A percentile compares a stretch with the other conserved stretches of the same genome.
phyloP scores from a whole-genome alignment of 306 rosid species.

The Nissolia schottii region DNA sequence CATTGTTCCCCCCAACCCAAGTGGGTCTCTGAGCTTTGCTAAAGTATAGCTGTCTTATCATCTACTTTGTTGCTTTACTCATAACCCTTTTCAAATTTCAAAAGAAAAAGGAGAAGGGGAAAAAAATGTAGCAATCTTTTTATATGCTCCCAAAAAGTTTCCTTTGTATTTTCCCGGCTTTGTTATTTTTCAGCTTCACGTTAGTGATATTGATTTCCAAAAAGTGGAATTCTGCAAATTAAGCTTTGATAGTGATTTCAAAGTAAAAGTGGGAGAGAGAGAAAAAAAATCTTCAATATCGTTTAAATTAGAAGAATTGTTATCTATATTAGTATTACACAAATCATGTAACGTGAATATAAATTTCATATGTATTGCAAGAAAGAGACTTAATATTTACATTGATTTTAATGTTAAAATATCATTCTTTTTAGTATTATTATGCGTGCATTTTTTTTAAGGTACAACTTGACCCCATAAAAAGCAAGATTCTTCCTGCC shows the following conservation, averaged over 20 bases:
- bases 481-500: neutral
- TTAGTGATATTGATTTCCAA: neutral
- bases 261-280: neutral
- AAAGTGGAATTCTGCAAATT: neutral
- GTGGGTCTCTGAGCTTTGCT: conserved; percentile 28
- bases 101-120: neutral
- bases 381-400: no score
- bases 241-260: neutral
- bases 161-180: neutral
- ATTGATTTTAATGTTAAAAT: no score
- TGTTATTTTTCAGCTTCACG: neutral
- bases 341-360: no score
- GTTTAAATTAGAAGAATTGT: no score
- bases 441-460: neutral
- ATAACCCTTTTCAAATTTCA: conserved; percentile 30
- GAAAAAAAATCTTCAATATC: neutral
- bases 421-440: no score
- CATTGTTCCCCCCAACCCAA: conserved; percentile 31
- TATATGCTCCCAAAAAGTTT: conserved; percentile 13
- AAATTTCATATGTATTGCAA: no score
- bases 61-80: conserved; percentile 44
- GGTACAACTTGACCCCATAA: neutral
- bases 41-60: conserved; percentile 32
- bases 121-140: conserved; percentile 1
- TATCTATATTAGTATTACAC: no score